A percentile compares a stretch with the other conserved stretches of the same genome.
Conservation (phyloP, 2,329 filamentous ascomycete species). For the Sphaerulina populicola region DNA sequence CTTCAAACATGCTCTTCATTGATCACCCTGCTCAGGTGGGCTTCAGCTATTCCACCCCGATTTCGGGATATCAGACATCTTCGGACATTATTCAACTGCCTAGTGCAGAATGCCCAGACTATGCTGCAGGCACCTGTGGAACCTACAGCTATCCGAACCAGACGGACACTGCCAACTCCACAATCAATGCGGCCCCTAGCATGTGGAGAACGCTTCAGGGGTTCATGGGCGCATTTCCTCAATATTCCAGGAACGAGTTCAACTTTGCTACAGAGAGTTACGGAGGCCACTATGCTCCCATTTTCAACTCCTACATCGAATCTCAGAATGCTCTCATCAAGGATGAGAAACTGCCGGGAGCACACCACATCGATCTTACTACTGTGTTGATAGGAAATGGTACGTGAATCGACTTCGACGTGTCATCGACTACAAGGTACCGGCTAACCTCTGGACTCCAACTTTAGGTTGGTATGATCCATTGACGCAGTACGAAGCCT, state of each 20-base stretch:
- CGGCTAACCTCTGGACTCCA: neutral
- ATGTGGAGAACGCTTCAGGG: constrained; percentile 55
- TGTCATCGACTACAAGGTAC: neutral
- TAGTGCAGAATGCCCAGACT: constrained; percentile 20
- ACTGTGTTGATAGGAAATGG: constrained; percentile 38
- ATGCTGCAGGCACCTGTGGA: constrained; percentile 37
- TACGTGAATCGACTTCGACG: neutral
- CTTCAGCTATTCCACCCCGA: constrained; percentile 47
- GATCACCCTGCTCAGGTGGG: constrained; percentile 57
- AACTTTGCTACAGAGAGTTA: constrained; percentile 30
- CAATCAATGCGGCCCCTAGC: constrained; percentile 47
- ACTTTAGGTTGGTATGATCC: constrained; percentile 46
- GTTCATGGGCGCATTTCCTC: constrained; percentile 53
- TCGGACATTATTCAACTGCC: constrained; percentile 33
- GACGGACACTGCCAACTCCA: constrained; percentile 47
- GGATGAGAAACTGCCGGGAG: constrained; percentile 32
- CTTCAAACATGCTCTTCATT: constrained; percentile 61
- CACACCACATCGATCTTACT: constrained; percentile 30
- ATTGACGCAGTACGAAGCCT: constrained; percentile 48
- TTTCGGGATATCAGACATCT: constrained; percentile 36
- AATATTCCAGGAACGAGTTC: constrained; percentile 26
- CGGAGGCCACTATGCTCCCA: constrained; percentile 29
- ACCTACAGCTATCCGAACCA: constrained; percentile 49
- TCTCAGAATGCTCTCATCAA: constrained; percentile 33
- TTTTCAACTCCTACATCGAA: constrained; percentile 29